phyloP scores from a whole-genome alignment of 2,329 filamentous ascomycete species.

The Blastomyces parvus region DNA sequence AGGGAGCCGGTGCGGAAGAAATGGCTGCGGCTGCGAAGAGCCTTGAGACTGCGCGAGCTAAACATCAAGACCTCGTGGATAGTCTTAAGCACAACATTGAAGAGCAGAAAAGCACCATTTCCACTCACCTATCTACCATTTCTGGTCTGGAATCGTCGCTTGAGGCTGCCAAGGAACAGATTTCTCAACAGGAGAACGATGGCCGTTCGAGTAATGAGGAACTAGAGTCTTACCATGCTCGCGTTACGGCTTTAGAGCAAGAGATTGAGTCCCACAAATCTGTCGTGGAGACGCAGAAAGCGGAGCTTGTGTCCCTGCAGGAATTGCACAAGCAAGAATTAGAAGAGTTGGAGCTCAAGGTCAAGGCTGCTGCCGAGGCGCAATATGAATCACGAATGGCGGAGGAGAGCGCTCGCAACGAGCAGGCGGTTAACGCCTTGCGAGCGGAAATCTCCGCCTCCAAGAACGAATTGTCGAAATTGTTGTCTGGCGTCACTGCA shows the following conservation, averaged over 20 bases:
- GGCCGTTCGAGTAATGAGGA: slow-evolving; percentile 48
- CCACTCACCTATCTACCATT: slow-evolving; percentile 58
- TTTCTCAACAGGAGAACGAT: slow-evolving; percentile 56
- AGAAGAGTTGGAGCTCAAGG: slow-evolving; percentile 31
- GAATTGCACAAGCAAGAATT: slow-evolving; percentile 42
- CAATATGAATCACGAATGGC: slow-evolving; percentile 29
- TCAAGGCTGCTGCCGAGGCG: slow-evolving; percentile 29
- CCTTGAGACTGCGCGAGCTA: slow-evolving; percentile 43
- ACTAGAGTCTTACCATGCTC: slow-evolving; percentile 32
- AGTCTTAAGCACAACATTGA: slow-evolving; percentile 65
- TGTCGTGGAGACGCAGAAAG: slow-evolving; percentile 45
- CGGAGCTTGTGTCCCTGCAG: slow-evolving; percentile 45
- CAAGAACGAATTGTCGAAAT: slow-evolving; percentile 55
- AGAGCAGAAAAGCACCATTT: slow-evolving; percentile 67
- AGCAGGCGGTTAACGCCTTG: slow-evolving; percentile 48
- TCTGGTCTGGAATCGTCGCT: slow-evolving; percentile 66
- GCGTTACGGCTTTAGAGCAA: slow-evolving; percentile 47
- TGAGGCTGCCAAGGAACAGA: slow-evolving; percentile 53
- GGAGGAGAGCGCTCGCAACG: slow-evolving; percentile 51
- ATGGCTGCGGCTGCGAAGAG: slow-evolving; percentile 36
- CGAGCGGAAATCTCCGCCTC: slow-evolving; percentile 56
- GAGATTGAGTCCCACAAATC: slow-evolving; percentile 50
- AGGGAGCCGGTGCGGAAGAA: slow-evolving; percentile 24
- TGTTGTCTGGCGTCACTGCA: slow-evolving; percentile 50
- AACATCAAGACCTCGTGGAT: slow-evolving; percentile 52